Base-by-base conservation (phyloP, 371 early-diverging fungal species). In the Sporodiniella umbellata region DNA sequence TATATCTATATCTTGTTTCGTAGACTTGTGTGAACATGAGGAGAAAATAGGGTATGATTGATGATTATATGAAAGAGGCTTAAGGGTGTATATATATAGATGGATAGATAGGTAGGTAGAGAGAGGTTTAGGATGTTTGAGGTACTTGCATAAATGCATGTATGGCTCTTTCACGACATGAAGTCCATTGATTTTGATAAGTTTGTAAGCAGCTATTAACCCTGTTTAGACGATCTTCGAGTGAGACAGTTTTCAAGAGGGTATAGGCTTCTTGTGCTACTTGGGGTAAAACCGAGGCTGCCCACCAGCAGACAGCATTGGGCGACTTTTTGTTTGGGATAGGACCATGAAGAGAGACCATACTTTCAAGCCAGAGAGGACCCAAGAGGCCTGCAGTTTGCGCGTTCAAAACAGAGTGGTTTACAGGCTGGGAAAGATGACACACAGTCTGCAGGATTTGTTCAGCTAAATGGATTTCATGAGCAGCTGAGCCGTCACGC, bases 231-330 rank as follows among this genome's bases (percentile, higher is more conserved):
- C 63, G 54, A 18, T 63, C 58, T 45, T 51, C 37, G 22, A 58
- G 30, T 15, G 58, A 45, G 12, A 58, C 14, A 0, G 54, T 63
- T 31, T 54, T 40, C 14, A 63, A 48, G 2, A 63, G 31, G 19
- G 14, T 17, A 42, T 63, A 63, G 4, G 44, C 19, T 15, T 58
- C 52, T 3, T 26, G 38, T 25, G 45, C 21, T 19, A 44, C 8
- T 12, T 42, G 26, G 14, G 58, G 63, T 22, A 63, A 51, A 3
- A 54, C 45, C 1, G 44, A 30, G 38, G 63, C 63, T 6, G 51
- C 58, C 63, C 63, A 63, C 58, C 58, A 63, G 23, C 58, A 57
- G 4, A 63, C 58, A 23, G 58, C 58, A 19, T 35, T 35, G 22
- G 58, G 54, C 17, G 57, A 42, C 2, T 44, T 14, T 23, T 51